phyloP scores from a whole-genome alignment of 75 land plant genomes.

The Sequoiadendron giganteum region DNA sequence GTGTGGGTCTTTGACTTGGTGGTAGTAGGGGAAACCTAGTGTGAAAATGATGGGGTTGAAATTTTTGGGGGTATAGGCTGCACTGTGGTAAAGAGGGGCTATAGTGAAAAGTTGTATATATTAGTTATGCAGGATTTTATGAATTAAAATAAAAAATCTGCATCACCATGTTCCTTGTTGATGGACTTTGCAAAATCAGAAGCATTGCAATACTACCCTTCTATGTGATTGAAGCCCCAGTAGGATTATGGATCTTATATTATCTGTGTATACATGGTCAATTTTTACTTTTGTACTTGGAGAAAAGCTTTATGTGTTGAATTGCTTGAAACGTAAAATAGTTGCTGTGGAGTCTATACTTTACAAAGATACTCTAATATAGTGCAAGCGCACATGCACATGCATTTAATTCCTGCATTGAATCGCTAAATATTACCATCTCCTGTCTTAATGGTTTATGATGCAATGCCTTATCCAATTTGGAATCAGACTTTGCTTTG shows the following conservation, averaged over 20 bases:
- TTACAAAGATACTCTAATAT: background rate
- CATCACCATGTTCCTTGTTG: background rate
- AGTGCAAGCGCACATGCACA: background rate
- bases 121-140: too few relatives aligned
- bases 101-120: too few relatives aligned
- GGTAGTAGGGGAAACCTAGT: too few relatives aligned
- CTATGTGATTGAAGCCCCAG: background rate
- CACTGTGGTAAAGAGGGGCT: too few relatives aligned
- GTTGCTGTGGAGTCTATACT: background rate
- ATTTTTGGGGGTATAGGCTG: too few relatives aligned
- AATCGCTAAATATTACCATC: background rate
- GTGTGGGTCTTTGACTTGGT: too few relatives aligned
- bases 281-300: background rate
- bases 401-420: background rate
- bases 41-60: too few relatives aligned
- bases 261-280: background rate
- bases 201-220: background rate
- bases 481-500: background rate
- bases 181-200: background rate
- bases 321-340: background rate
- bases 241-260: background rate
- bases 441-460: background rate
- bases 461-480: background rate
- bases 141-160: too few relatives aligned
- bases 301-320: background rate